These are phyloP conservation scores for Solanum tacnaense DNA, from an alignment of 257 asterid species.

Conservation along the genomic window DNA sequence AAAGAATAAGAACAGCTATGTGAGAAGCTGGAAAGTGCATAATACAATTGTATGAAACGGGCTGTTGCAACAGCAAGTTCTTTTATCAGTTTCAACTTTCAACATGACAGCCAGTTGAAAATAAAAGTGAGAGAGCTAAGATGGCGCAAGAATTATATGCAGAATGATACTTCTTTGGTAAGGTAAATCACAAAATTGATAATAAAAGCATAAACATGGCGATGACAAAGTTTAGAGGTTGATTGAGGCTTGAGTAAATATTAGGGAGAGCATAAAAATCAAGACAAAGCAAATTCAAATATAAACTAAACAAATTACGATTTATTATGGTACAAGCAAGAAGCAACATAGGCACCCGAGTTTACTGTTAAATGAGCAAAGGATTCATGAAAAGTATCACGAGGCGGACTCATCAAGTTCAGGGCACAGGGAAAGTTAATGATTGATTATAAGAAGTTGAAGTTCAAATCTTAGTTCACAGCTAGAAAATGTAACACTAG, in stretches of 20 bases:
- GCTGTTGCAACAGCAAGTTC: background rate
- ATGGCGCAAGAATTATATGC: background rate
- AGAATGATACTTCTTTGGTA: background rate
- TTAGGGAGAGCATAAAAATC: background rate
- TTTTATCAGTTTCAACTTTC: background rate
- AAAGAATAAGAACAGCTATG: background rate
- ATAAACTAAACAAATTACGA: background rate
- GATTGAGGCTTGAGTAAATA: background rate
- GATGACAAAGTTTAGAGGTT: background rate
- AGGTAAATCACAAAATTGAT: background rate
- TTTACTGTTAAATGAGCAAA: background rate
- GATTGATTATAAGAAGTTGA: background rate
- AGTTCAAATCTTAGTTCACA: background rate
- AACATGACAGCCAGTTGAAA: background rate
- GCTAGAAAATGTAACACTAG: background rate
- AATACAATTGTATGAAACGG: background rate
- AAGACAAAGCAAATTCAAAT: background rate
- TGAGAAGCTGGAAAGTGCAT: background rate
- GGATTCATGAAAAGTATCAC: background rate
- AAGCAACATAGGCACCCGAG: background rate
- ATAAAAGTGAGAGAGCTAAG: background rate
- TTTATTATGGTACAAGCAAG: background rate
- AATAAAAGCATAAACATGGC: background rate
- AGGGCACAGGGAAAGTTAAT: background rate
- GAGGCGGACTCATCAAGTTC: background rate